phyloP scores from a whole-genome alignment of 306 rosid species.

The Lagenaria siceraria region DNA sequence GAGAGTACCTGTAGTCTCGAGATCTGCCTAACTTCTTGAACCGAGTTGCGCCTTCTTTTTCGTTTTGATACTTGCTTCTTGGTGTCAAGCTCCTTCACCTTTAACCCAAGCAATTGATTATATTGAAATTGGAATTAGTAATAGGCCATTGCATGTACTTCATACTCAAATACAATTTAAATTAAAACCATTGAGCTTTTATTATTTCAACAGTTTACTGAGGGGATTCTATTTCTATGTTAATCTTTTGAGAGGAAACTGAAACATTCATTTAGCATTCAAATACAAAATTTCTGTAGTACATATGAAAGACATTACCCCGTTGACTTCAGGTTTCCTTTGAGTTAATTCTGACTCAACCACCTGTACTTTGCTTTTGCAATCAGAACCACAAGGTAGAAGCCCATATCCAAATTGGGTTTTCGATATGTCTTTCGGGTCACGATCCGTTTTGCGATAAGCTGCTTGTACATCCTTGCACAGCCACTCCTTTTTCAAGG shows the following conservation, averaged over 20 bases:
- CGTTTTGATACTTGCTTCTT: constrained; percentile 47
- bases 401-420: constrained; percentile 75
- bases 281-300: background rate
- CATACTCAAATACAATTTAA: background rate
- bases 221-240: background rate
- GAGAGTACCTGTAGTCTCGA: constrained; percentile 53
- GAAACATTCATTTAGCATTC: background rate
- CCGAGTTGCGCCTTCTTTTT: constrained; percentile 41
- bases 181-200: background rate
- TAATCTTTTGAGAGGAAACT: background rate
- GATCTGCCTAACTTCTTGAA: constrained; percentile 34
- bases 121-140: background rate
- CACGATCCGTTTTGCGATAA: constrained; percentile 30
- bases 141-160: background rate
- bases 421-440: constrained; percentile 48
- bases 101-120: constrained; percentile 2
- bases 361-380: constrained; percentile 53
- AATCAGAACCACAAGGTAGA: constrained; percentile 64
- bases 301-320: constrained; percentile 34
- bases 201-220: background rate
- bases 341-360: constrained; percentile 63
- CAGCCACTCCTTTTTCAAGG: constrained; percentile 82
- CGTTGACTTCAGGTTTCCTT: constrained; percentile 53
- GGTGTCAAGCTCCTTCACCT: constrained; percentile 53
- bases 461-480: constrained; percentile 80